Evolutionary conservation across 163 green algal genomes (phyloP).

Genomic region (Chlamydomonas reinhardtii): DNA sequence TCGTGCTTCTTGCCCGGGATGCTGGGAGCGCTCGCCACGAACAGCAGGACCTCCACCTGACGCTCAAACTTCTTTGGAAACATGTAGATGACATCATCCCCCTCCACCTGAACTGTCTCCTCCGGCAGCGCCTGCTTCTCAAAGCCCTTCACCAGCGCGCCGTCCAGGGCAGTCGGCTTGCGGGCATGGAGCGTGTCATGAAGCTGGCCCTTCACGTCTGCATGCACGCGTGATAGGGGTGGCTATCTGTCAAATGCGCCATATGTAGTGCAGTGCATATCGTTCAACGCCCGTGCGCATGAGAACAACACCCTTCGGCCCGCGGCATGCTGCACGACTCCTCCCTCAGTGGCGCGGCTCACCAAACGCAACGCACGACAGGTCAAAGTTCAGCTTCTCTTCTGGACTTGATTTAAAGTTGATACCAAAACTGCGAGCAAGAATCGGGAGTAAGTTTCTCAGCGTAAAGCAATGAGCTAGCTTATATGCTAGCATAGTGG

Average conservation of each 20-base stretch:
- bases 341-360: neutral
- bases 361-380: slow-evolving; percentile 51
- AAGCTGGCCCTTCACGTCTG: slow-evolving; percentile 41
- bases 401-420: slow-evolving; percentile 43
- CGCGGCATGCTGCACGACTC: neutral
- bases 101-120: slow-evolving; percentile 37
- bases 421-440: slow-evolving; percentile 50
- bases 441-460: neutral
- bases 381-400: slow-evolving; percentile 37
- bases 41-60: slow-evolving; percentile 52
- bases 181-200: slow-evolving; percentile 55
- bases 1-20: slow-evolving; percentile 52
- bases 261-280: too few relatives aligned
- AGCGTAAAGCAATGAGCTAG: neutral
- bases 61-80: slow-evolving; percentile 58
- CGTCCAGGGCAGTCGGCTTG: slow-evolving; percentile 57
- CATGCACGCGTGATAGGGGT: neutral
- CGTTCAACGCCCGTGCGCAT: too few relatives aligned
- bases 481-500: neutral
- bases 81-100: slow-evolving; percentile 61
- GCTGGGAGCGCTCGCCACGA: slow-evolving; percentile 48
- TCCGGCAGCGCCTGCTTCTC: slow-evolving; percentile 53
- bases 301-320: neutral
- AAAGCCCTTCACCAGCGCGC: slow-evolving; percentile 47
- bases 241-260: too few relatives aligned